A percentile compares a stretch with the other conserved stretches of the same genome.
Conservation (phyloP, 1,284 basidiomycete genomes). For the Waitea zeae region DNA sequence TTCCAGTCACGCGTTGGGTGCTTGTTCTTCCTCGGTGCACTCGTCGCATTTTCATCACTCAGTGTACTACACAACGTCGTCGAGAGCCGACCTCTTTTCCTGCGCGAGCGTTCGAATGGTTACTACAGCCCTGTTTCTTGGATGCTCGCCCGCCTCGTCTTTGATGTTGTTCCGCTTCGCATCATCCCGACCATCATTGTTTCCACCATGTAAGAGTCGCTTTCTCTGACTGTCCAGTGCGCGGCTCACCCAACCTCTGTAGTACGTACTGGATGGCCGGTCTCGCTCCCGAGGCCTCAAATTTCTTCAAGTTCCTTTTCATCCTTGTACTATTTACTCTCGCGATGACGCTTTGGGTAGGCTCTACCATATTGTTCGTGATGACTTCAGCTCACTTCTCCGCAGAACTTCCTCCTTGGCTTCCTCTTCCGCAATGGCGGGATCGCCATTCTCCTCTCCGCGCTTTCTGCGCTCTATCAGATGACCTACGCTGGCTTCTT, state of each 20-base stretch:
- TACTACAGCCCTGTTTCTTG: slow-evolving; percentile 81
- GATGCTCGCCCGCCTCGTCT: slow-evolving; percentile 69
- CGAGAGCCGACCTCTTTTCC: slow-evolving; percentile 65
- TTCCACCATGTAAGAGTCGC: slow-evolving; percentile 45
- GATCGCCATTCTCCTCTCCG: slow-evolving; percentile 72
- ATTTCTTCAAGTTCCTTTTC: slow-evolving; percentile 21
- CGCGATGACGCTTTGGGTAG: slow-evolving; percentile 68
- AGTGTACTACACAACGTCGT: slow-evolving; percentile 80
- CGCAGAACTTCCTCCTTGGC: slow-evolving; percentile 75
- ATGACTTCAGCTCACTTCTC: slow-evolving; percentile 3
- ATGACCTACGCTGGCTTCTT: slow-evolving; percentile 82
- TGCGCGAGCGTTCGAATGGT: slow-evolving; percentile 66
- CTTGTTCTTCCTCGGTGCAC: slow-evolving; percentile 80
- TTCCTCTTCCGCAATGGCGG: slow-evolving; percentile 70
- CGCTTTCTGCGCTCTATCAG: slow-evolving; percentile 60
- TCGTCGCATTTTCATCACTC: slow-evolving; percentile 76
- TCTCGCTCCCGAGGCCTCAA: slow-evolving; percentile 29
- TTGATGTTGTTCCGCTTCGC: slow-evolving; percentile 74
- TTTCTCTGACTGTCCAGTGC: slow-evolving; percentile 5
- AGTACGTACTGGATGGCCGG: slow-evolving; percentile 91
- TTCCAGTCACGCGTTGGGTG: slow-evolving; percentile 88
- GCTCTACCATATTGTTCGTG: slow-evolving; percentile 13
- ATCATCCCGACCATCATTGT: slow-evolving; percentile 75
- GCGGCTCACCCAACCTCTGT: slow-evolving; percentile 9
- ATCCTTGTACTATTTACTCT: slow-evolving; percentile 39